Evolutionary conservation across 495 filamentous ascomycete species (phyloP), one percentile per base, ranked within the genome.

Genomic region (Poronia punctata): DNA sequence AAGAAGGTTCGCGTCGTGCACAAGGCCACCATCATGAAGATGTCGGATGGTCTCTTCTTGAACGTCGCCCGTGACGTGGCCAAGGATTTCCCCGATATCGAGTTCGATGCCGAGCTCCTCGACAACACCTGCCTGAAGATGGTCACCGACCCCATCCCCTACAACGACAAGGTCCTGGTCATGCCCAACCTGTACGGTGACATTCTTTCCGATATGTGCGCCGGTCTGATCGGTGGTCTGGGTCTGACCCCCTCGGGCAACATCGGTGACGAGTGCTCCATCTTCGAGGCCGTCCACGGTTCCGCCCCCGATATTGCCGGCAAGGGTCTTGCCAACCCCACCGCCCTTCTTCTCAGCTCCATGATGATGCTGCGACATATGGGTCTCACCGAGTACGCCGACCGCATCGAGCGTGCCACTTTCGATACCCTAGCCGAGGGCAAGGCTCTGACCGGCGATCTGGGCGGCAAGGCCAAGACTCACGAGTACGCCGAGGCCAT

Each of bases 11-110:
- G 92, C 48, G 90, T 83, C 26, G 92, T 97, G 37, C 90, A 97
- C 79, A 97, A 97, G 79, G 92, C 90, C 57, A 98, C 93, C 56
- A 98, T 97, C 74, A 97, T 97, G 92, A 98, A 98, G 82, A 97
- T 97, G 93, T 83, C 77, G 66, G 92, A 98, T 67, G 92, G 92
- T 68, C 84, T 98, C 35, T 98, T 98, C 82, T 74, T 97, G 43
- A 83, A 76, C 65, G 83, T 78, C 38, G 93, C 88, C 52, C 70
- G 80, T 22, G 74, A 88, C 18, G 72, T 98, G 57, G 69, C 85
- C 62, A 89, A 95, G 79, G 88, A 96, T 51, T 97, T 85, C 79
- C 89, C 93, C 45, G 72, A 83, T 36, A 78, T 97, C 53, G 81
- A 95, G 62, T 97, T 97, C 66, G 89, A 97, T 54, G 84, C 85